A percentile compares a stretch with the other conserved stretches of the same genome.
phyloP scores from a whole-genome alignment of 768 basidiomycete species.

The Lentinula aciculospora region DNA sequence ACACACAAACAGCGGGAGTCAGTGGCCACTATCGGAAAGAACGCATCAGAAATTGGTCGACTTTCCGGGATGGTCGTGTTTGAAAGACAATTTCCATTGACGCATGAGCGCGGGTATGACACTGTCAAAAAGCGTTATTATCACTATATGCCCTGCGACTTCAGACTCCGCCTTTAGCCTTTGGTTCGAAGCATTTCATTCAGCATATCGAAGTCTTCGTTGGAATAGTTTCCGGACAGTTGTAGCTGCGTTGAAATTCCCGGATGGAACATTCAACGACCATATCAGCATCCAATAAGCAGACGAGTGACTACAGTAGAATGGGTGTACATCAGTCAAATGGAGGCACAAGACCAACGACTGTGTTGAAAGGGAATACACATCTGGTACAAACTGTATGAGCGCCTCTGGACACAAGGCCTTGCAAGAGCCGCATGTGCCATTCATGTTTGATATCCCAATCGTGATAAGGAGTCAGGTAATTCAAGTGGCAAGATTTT shows the following conservation, averaged over 20 bases:
- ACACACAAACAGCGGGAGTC: conserved; percentile 4
- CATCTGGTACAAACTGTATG: background rate
- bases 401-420: background rate
- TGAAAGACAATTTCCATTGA: background rate
- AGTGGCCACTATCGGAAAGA: conserved; percentile 2
- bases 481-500: background rate
- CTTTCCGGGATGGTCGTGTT: conserved; percentile 2
- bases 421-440: background rate
- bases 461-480: background rate
- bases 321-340: background rate
- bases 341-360: background rate
- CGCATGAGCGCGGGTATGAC: background rate
- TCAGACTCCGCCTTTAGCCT: background rate
- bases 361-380: background rate
- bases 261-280: background rate
- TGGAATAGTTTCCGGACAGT: background rate
- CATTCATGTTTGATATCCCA: background rate
- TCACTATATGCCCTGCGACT: background rate
- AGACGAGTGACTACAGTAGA: background rate
- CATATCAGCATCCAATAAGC: background rate
- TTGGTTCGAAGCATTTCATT: background rate
- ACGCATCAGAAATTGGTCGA: conserved; percentile 2
- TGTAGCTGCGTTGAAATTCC: background rate
- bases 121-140: background rate
- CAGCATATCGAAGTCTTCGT: background rate